These are phyloP conservation scores for Amniculicola lignicola DNA, from an alignment of 495 filamentous ascomycete species.

Conservation along the genomic window DNA sequence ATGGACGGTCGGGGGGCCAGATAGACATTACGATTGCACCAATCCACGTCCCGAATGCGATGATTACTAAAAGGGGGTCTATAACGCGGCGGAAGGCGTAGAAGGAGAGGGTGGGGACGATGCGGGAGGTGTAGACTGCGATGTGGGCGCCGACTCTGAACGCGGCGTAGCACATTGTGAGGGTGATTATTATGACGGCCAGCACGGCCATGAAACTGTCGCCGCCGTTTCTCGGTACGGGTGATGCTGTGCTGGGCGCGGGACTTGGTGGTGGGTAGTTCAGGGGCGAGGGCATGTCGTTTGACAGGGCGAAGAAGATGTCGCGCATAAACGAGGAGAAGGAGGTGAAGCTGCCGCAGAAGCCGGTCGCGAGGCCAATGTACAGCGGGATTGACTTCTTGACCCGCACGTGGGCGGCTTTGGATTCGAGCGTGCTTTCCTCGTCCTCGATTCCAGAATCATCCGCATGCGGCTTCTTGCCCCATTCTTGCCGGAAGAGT, in stretches of 20 bases:
- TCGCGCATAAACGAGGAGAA: conserved; percentile 91
- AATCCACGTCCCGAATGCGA: conserved; percentile 73
- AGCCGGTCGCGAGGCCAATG: conserved; percentile 87
- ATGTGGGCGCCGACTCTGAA: conserved; percentile 75
- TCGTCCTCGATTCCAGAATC: conserved; percentile 18
- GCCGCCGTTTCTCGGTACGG: conserved; percentile 61
- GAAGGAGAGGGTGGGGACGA: conserved; percentile 59
- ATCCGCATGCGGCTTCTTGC: conserved; percentile 29
- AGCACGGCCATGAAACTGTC: conserved; percentile 79
- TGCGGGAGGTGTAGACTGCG: conserved; percentile 58
- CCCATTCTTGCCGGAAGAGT: conserved; percentile 70
- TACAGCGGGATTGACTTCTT: conserved; percentile 89
- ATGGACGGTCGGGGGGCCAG: conserved; percentile 64
- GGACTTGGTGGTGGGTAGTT: conserved; percentile 39
- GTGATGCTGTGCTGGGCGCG: conserved; percentile 13
- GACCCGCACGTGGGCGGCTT: conserved; percentile 26
- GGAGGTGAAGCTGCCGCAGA: conserved; percentile 88
- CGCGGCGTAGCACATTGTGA: conserved; percentile 65
- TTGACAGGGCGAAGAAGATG: conserved; percentile 77
- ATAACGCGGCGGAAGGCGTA: conserved; percentile 55
- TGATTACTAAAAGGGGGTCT: conserved; percentile 58
- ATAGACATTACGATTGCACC: conserved; percentile 72
- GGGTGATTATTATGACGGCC: conserved; percentile 63
- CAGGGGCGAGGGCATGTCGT: conserved; percentile 58
- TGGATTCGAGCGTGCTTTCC: conserved; percentile 37